phyloP scores from a whole-genome alignment of 129 eudicot genomes.

The Deinandra increscens region DNA sequence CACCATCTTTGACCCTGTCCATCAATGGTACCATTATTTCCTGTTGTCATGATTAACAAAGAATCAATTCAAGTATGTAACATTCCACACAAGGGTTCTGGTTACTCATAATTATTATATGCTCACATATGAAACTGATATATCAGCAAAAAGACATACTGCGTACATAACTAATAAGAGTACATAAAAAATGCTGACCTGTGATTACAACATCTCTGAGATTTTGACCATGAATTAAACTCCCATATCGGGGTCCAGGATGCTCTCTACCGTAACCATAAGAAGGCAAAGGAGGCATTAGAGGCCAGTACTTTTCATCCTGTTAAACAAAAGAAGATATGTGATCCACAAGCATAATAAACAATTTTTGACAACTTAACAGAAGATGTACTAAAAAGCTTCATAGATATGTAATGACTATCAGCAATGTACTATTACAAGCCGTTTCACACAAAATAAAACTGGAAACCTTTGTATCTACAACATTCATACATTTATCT shows the following conservation, averaged over 20 bases:
- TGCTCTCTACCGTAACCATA: conserved; percentile 96
- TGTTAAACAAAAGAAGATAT: conserved; percentile 29
- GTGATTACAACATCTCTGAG: conserved; percentile 91
- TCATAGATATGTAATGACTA: neutral
- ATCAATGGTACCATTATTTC: conserved; percentile 86
- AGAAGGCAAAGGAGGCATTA: conserved; percentile 96
- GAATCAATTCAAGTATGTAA: conserved; percentile 23
- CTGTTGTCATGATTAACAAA: conserved; percentile 42
- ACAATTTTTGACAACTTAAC: neutral
- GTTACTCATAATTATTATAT: conserved; percentile 2
- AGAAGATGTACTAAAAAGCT: neutral
- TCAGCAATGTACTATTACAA: neutral
- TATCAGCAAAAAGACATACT: neutral
- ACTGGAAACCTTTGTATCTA: neutral
- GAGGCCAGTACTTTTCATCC: conserved; percentile 87
- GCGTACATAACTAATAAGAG: neutral
- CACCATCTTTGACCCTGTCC: conserved; percentile 99
- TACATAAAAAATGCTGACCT: conserved; percentile 45
- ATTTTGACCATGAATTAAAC: conserved; percentile 96
- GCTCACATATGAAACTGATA: neutral
- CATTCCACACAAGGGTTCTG: neutral
- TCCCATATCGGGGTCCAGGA: conserved; percentile 93
- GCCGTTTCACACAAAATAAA: neutral
- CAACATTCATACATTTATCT: neutral
- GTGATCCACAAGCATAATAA: conserved; percentile 11